Evolutionary conservation across 805 yeast species (phyloP).

Genomic region (Yamadazyma insecticola): DNA sequence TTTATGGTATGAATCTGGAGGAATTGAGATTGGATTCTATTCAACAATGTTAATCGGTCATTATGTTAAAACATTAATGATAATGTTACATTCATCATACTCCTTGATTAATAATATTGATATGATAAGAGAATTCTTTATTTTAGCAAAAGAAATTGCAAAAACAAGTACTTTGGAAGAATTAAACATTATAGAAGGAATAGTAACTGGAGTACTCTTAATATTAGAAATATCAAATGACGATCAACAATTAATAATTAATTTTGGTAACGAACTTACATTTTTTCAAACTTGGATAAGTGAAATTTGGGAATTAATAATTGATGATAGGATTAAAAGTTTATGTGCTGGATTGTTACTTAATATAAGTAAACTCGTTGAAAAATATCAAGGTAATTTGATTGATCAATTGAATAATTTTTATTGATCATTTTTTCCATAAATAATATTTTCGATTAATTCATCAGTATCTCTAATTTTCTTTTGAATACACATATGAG

Average conservation of each 20-base stretch:
- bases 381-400: conserved; percentile 23
- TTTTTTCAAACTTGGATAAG: conserved; percentile 24
- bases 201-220: conserved; percentile 33
- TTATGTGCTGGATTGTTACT: conserved; percentile 37
- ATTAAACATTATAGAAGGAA: conserved; percentile 32
- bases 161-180: conserved; percentile 19
- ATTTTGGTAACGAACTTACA: conserved; percentile 16
- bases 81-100: conserved; percentile 59
- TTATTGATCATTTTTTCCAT: conserved; percentile 10
- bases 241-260: conserved; percentile 18
- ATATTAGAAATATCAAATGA: conserved; percentile 29
- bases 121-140: conserved; percentile 53
- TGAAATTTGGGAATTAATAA: conserved; percentile 29
- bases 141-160: conserved; percentile 23
- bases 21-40: conserved; percentile 47
- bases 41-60: conserved; percentile 54
- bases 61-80: conserved; percentile 52
- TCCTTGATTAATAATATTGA: conserved; percentile 44
- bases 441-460: conserved; percentile 1
- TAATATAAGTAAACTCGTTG: conserved; percentile 18
- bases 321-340: conserved; percentile 33
- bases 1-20: conserved; percentile 48
- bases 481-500: conserved; percentile 3
- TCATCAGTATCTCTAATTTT: not conserved
- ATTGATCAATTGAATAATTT: conserved; percentile 27